These are phyloP conservation scores for Primulina tabacum DNA, from an alignment of 257 asterid species.

Conservation along the genomic window DNA sequence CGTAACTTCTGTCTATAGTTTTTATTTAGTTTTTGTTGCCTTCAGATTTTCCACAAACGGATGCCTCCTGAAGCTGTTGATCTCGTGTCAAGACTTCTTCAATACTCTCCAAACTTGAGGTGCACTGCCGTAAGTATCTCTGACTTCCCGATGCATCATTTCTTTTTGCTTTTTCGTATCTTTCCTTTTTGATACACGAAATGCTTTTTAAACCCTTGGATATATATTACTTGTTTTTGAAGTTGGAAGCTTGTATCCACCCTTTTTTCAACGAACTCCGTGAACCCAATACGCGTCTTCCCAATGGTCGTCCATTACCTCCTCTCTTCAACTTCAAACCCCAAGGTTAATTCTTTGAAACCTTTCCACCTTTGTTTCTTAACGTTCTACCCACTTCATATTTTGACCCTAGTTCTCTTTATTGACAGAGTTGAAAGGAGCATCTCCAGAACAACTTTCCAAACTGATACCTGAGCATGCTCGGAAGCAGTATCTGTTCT, in stretches of 20 bases:
- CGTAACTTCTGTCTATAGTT: constrained; percentile 6
- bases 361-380: background rate
- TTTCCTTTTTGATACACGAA: background rate
- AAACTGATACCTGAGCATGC: constrained; percentile 75
- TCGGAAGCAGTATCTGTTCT: constrained; percentile 48
- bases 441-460: constrained; percentile 54
- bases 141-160: constrained; percentile 2
- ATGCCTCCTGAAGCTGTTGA: constrained; percentile 89
- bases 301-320: constrained; percentile 71
- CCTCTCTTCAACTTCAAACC: constrained; percentile 74
- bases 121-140: constrained; percentile 71
- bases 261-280: constrained; percentile 74
- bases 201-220: constrained; percentile 1
- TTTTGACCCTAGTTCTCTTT: constrained; percentile 4
- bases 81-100: constrained; percentile 86
- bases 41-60: constrained; percentile 74
- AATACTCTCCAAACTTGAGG: constrained; percentile 82
- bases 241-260: constrained; percentile 73
- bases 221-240: constrained; percentile 13
- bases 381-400: background rate
- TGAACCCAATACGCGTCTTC: constrained; percentile 55
- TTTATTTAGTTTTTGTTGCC: background rate
- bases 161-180: background rate
- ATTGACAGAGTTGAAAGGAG: constrained; percentile 69
- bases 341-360: constrained; percentile 39